Percentiles rank a stretch among this genome's conserved stretches.
Evolutionary conservation across 1,139 yeast species (phyloP).

Genomic region (Candida smagusa): DNA sequence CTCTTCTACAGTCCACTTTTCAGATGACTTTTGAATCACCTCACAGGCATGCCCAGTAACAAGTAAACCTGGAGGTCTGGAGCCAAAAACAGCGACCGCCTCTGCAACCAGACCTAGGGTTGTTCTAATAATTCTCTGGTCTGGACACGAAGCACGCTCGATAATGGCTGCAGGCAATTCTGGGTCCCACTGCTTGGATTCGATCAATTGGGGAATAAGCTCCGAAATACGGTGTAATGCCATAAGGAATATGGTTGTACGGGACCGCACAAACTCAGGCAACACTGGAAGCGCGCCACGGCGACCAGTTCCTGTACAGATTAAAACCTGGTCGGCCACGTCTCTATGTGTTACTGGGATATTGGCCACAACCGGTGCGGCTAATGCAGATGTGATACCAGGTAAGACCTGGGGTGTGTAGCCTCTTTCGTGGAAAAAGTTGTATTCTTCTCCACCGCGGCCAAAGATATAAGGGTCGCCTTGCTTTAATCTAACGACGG

Average conservation of each 20-base stretch:
- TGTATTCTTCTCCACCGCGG: conserved; percentile 91
- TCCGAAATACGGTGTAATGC: conserved; percentile 79
- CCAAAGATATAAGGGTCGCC: conserved; percentile 98
- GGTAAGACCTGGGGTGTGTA: conserved; percentile 73
- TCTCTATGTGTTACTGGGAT: conserved; percentile 93
- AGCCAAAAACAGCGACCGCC: conserved; percentile 78
- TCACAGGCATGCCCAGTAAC: conserved; percentile 81
- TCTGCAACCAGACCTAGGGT: conserved; percentile 60
- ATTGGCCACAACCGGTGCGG: conserved; percentile 81
- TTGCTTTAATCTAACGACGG: conserved; percentile 87
- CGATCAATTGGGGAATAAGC: conserved; percentile 56
- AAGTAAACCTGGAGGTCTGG: conserved; percentile 90
- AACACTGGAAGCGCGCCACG: conserved; percentile 76
- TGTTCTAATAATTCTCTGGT: conserved; percentile 82
- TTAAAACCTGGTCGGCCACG: conserved; percentile 86
- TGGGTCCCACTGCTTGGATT: conserved; percentile 61
- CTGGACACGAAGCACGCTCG: conserved; percentile 92
- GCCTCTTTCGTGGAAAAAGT: conserved; percentile 66
- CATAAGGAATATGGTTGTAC: conserved; percentile 91
- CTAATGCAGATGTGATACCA: conserved; percentile 87
- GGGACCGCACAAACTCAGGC: conserved; percentile 66
- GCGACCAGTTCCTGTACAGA: conserved; percentile 94
- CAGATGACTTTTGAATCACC: conserved; percentile 37
- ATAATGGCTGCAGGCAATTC: conserved; percentile 78
- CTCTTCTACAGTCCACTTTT: conserved; percentile 57